Percentiles rank a stretch among this genome's conserved stretches.
Conservation (phyloP, 1,284 basidiomycete species). For the Termitomyces sp. region DNA sequence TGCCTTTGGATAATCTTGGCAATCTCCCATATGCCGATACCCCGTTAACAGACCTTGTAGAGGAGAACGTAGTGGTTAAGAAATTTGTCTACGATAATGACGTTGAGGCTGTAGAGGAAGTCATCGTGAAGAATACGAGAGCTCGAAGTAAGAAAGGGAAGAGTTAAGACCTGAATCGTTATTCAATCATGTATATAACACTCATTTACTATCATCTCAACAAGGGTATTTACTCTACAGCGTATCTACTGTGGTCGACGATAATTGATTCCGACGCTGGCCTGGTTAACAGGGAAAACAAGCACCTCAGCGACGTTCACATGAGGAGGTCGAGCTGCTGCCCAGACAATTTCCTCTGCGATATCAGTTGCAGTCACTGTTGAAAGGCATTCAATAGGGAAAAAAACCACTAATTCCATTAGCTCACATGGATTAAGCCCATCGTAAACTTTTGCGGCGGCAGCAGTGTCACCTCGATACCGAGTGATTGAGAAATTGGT, state of each 20-base stretch:
- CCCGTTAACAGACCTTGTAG: slow-evolving; percentile 57
- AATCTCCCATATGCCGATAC: slow-evolving; percentile 62
- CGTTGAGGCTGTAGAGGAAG: slow-evolving; percentile 34
- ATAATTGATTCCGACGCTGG: slow-evolving; percentile 60
- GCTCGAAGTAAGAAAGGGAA: slow-evolving; percentile 38
- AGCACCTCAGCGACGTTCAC: slow-evolving; percentile 82
- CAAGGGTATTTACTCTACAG: slow-evolving; percentile 12
- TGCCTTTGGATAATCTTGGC: slow-evolving; percentile 69
- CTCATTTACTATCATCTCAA: slow-evolving; percentile 14
- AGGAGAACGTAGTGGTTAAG: slow-evolving; percentile 69
- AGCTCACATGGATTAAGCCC: slow-evolving; percentile 74
- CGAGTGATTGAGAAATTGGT: slow-evolving; percentile 89
- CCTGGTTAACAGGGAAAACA: slow-evolving; percentile 80
- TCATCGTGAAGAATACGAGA: slow-evolving; percentile 45
- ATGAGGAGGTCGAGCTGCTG: slow-evolving; percentile 80
- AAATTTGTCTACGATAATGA: slow-evolving; percentile 84
- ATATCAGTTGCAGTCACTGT: slow-evolving; percentile 79
- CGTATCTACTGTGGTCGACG: slow-evolving; percentile 27
- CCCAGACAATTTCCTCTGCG: slow-evolving; percentile 98
- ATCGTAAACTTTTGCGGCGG: slow-evolving; percentile 87
- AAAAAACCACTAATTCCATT: background rate
- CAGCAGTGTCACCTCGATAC: slow-evolving; percentile 76
- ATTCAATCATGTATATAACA: slow-evolving; percentile 9
- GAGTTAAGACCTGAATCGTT: slow-evolving; percentile 11
- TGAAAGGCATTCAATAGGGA: slow-evolving; percentile 1